These are phyloP conservation scores for Castanea mollissima DNA, from an alignment of 306 rosid species.

Conservation along the genomic window DNA sequence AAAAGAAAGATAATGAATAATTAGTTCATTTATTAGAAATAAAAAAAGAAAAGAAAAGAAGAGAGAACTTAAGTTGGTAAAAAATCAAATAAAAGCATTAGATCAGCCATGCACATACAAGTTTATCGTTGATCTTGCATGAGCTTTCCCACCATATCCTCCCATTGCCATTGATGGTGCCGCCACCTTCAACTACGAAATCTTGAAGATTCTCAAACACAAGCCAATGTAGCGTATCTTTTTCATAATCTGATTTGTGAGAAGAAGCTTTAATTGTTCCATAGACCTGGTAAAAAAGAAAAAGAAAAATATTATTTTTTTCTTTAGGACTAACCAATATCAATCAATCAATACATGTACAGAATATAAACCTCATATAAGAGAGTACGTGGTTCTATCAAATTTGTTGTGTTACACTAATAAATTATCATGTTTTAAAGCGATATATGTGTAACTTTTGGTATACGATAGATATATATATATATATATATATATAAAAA, in stretches of 20 bases:
- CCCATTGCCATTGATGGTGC: slow-evolving; percentile 78
- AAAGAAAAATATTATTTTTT: background rate
- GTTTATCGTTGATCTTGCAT: slow-evolving; percentile 62
- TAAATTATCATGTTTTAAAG: too few relatives aligned
- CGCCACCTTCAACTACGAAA: slow-evolving; percentile 61
- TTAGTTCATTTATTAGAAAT: background rate
- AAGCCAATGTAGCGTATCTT: slow-evolving; percentile 49
- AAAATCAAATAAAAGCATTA: background rate
- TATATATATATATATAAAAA: too few relatives aligned
- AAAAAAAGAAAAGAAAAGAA: background rate
- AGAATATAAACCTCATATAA: too few relatives aligned
- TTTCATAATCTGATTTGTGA: slow-evolving; percentile 34
- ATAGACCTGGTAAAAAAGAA: slow-evolving; percentile 34
- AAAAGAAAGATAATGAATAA: background rate
- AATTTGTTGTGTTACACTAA: too few relatives aligned
- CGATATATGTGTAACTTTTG: too few relatives aligned
- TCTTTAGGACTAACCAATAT: background rate
- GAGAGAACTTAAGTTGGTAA: background rate
- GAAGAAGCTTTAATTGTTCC: slow-evolving; percentile 78
- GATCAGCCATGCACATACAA: slow-evolving; percentile 33
- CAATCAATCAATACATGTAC: too few relatives aligned
- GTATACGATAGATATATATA: too few relatives aligned
- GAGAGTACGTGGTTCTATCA: fast-evolving
- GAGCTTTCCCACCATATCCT: slow-evolving; percentile 79
- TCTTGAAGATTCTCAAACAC: slow-evolving; percentile 35